Conservation (phyloP, 768 basidiomycete species). For the Boletus coccyginus region DNA sequence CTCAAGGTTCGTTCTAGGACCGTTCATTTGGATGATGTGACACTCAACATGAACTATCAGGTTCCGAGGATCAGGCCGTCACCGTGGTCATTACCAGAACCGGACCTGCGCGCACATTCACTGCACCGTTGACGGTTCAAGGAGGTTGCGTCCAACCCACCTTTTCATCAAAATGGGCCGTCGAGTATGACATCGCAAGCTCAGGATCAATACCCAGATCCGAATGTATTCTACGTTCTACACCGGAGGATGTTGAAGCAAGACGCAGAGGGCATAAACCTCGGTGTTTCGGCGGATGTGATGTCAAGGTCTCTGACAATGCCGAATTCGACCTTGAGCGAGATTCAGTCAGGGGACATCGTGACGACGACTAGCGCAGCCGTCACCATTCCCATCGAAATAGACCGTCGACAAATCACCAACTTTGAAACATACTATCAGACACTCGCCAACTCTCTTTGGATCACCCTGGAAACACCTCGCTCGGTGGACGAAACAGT, state of each 20-base stretch:
- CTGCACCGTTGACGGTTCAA: background rate
- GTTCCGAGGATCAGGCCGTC: background rate
- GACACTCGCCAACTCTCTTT: slow-evolving; percentile 7
- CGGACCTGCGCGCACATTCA: slow-evolving; percentile 9
- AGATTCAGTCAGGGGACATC: background rate
- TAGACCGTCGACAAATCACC: background rate
- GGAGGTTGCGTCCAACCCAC: background rate
- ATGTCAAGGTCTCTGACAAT: background rate
- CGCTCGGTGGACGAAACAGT: background rate
- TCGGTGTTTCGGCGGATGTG: too few relatives aligned
- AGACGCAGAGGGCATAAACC: background rate
- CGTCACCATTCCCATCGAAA: slow-evolving; percentile 3
- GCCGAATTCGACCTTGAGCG: background rate
- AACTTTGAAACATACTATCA: slow-evolving; percentile 16
- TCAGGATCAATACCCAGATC: background rate
- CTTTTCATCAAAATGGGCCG: slow-evolving; percentile 6
- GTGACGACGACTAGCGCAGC: slow-evolving; percentile 8
- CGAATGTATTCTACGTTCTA: background rate
- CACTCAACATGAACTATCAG: background rate
- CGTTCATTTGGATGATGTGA: background rate
- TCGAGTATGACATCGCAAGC: background rate
- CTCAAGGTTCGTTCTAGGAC: background rate
- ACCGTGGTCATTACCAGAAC: slow-evolving; percentile 10
- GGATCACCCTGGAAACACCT: background rate
- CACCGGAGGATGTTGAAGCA: background rate